Base-by-base conservation (phyloP, 2,329 filamentous ascomycete genomes). In the Beauveria sp. region DNA sequence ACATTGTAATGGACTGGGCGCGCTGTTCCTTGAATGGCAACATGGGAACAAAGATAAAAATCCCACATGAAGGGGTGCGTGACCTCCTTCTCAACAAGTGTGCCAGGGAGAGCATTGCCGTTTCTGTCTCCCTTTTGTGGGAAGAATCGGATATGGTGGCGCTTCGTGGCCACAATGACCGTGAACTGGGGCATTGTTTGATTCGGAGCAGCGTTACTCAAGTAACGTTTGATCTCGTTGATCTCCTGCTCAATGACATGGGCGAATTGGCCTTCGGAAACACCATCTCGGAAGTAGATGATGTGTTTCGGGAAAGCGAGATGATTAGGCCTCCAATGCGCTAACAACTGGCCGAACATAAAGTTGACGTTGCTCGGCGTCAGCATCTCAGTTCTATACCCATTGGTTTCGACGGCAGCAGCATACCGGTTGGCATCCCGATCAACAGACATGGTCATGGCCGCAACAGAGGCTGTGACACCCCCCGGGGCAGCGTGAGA, bases 71-170 rank as follows among this genome's bases (percentile, higher is more conserved):
- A 90, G 0, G 94, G 91, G 68, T 93, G 90, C 0, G 92, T 97
- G n/a, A 96, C 87, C 62, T 96, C 93, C 40, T 80, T 82, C 73
- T 97, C 93, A 5, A 99, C 87, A 1, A 99, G 71, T 0, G 90
- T 96, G 3, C 94, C 96, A 0, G 93, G 93, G 0, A 93, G 73
- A 1, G 92, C 83, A 69, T 97, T 99, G 41, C 80, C 83, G 65
- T 96, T 96, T 54, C 80, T 81, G 70, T 99, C 94, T 20, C 72
- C 75, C 0, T 77, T 73, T 53, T 84, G 81, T 0, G 94, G 93
- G 77, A 97, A 97, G 72, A 96, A 92, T 18, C 94, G 89, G 58
- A 96, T 86, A 69, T 97, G 93, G 67, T 99, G 94, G 3, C 94
- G 89, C 81, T 99, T 99, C 1, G 90, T 92, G 1, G 90, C 92